Base-by-base conservation (phyloP, 192 early-diverging fungal genomes). In the Paraglomus brasilianum region DNA sequence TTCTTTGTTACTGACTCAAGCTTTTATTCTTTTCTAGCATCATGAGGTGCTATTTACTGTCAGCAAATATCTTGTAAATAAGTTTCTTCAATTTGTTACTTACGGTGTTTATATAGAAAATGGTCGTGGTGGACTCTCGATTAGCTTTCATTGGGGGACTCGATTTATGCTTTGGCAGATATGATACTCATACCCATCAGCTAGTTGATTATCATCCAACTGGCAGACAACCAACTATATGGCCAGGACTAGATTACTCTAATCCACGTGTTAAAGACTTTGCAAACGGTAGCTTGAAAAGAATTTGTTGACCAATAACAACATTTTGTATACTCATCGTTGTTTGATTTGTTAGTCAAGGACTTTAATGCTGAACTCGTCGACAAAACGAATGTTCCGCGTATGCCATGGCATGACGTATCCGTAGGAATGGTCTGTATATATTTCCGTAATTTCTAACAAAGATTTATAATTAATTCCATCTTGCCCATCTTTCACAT, bases 381-480 rank as follows among this genome's bases (percentile, higher is more conserved):
- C 40, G 83, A 85, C 53, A 79, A 80, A 57, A 75, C 76, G 15
- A 21, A 61, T 0, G 24, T 80, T 42, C 75, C 89, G 11, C 85
- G 92, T 67, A 92, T 93, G 93, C 92, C 93, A 19, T 94, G 93
- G 93, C 93, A 94, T 74, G 93, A 94, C 58, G 80, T 94, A 38
- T 86, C 87, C 14, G 82, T 92, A 70, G 90, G 84, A 50, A 84
- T 94, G 72, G 80, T 78, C 59, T 56, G 7, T 56, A 17, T 14
- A 36, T 42, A 10, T 6, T 24, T 22, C 15, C 11, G 10, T 24
- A 2, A 24, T 10, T 8, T 64, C 4, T 43, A 43, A 17, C 17
- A 58, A 39, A 47, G 58, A 49, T 11, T 65, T 75, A 8, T 5
- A 43, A 60, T 9, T 44, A 30, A 46, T 43, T 56, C 49, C 48